Conservation (phyloP, 2,329 filamentous ascomycete genomes). For the Furcasterigmium sp. region DNA sequence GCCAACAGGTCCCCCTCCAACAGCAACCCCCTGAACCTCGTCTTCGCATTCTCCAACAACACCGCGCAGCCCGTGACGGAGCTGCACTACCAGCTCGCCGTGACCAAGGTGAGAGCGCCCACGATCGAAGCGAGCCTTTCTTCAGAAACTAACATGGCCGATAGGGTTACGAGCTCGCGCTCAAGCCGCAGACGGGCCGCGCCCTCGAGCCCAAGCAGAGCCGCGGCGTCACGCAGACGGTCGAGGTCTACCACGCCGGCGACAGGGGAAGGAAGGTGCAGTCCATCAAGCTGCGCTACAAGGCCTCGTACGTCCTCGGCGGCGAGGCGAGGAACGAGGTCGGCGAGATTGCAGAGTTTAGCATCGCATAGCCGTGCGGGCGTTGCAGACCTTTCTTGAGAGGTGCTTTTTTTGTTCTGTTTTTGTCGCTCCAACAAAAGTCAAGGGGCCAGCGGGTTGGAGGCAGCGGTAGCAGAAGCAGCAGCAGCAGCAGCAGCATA, state of each 20-base stretch:
- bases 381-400: not conserved
- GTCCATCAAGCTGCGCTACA: conserved; percentile 86
- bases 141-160: too few species aligned
- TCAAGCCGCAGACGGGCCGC: conserved; percentile 81
- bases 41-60: conserved; percentile 80
- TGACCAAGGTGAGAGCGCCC: conserved; percentile 68
- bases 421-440: not conserved
- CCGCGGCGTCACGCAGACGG: conserved; percentile 73
- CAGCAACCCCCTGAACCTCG: conserved; percentile 58
- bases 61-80: conserved; percentile 66
- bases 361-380: conserved; percentile 49
- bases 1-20: conserved; percentile 54
- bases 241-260: conserved; percentile 69
- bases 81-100: conserved; percentile 85
- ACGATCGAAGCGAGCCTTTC: not conserved
- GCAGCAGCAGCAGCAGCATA: too few species aligned
- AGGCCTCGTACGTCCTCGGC: conserved; percentile 71
- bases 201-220: conserved; percentile 67
- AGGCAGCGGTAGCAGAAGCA: too few species aligned
- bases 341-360: conserved; percentile 77
- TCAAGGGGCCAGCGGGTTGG: too few species aligned
- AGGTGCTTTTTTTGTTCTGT: not conserved
- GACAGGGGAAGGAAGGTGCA: conserved; percentile 64
- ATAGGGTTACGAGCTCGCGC: conserved; percentile 77
- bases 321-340: conserved; percentile 67